Evolutionary conservation across 2,329 filamentous ascomycete genomes (phyloP), one percentile per base, ranked within the genome.

Genomic region (Canariomyces notabilis): DNA sequence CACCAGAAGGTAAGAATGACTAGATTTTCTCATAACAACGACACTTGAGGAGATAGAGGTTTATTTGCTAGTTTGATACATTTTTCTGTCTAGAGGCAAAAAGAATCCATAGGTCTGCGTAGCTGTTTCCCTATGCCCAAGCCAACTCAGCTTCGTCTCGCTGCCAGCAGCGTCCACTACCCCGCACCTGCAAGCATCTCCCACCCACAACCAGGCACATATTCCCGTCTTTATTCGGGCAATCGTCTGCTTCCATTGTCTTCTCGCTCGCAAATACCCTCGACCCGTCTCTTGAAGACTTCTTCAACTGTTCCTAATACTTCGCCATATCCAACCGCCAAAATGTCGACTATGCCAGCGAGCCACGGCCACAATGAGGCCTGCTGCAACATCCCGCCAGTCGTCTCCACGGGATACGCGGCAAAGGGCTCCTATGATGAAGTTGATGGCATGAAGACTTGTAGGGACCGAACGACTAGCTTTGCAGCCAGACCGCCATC

Each of bases 361-460:
- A 60, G 46, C 52, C 56, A 60, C 58, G 67, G 66, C 49, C 67
- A 71, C 58, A 67, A 58, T 37, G 64, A 60, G 49, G 61, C 60
- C 38, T 56, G 52, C 63, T 73, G 70, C 61, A 71, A 65, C 53
- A 65, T 71, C 23, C 68, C 75, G 2, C 72, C 74, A 0, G 65
- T 77, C 39, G 63, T 73, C n/a, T 57, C 61, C 12, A 53, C 62
- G 0, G 70, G 66, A 6, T 77, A 77, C 59, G 52, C 61, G 21
- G 53, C 61, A 19, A 71, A 73, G 57, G 75, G 75, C 43, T 58
- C 60, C 22, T 77, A 73, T 52, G 64, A 70, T 46, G 67, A 61
- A 5, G 59, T 74, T 47, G 69, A 63, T 12, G 69, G 67, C 18
- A 47, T 70, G 18, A 74, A 73, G 52, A 75, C 71, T 11, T 77